These are phyloP conservation scores for Serendipita vermifera DNA, from an alignment of 768 basidiomycete genomes.

Conservation along the genomic window DNA sequence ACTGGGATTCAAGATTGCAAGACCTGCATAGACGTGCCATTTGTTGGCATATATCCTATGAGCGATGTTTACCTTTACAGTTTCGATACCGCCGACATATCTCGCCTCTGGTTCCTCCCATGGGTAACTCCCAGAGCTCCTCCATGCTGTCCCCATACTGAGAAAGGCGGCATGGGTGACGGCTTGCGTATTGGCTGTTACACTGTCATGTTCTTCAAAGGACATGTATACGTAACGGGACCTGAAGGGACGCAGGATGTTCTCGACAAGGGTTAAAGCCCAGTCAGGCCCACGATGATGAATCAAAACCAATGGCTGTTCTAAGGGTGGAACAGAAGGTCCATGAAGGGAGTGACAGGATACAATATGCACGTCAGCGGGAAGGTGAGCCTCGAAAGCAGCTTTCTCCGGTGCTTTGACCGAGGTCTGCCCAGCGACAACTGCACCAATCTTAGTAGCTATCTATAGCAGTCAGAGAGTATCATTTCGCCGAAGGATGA, in stretches of 20 bases:
- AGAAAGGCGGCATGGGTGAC: constrained; percentile 97
- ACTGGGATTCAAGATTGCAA: constrained; percentile 93
- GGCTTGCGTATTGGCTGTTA: constrained; percentile 97
- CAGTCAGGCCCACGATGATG: constrained; percentile 61
- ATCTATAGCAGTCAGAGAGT: background rate
- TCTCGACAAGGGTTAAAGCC: constrained; percentile 64
- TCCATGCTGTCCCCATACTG: constrained; percentile 99
- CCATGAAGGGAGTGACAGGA: constrained; percentile 94
- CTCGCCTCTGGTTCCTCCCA: constrained; percentile 75
- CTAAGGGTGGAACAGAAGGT: constrained; percentile 72
- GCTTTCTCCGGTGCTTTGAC: constrained; percentile 88
- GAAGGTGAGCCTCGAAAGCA: constrained; percentile 83
- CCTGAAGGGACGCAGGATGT: constrained; percentile 61
- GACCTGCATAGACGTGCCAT: constrained; percentile 98
- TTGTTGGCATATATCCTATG: constrained; percentile 93
- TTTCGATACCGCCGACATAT: constrained; percentile 95
- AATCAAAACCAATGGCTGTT: constrained; percentile 70
- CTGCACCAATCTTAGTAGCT: constrained; percentile 87
- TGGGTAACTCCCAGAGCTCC: constrained; percentile 59
- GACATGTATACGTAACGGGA: constrained; percentile 83
- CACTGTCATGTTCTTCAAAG: constrained; percentile 92
- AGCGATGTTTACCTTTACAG: constrained; percentile 93
- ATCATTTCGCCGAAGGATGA: constrained; percentile 13
- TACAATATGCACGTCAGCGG: constrained; percentile 73
- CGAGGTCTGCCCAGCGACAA: constrained; percentile 92